Evolutionary conservation across 148 eudicot species (phyloP), one percentile per base, ranked within the genome.

Genomic region (Vaccinium myrtillus): DNA sequence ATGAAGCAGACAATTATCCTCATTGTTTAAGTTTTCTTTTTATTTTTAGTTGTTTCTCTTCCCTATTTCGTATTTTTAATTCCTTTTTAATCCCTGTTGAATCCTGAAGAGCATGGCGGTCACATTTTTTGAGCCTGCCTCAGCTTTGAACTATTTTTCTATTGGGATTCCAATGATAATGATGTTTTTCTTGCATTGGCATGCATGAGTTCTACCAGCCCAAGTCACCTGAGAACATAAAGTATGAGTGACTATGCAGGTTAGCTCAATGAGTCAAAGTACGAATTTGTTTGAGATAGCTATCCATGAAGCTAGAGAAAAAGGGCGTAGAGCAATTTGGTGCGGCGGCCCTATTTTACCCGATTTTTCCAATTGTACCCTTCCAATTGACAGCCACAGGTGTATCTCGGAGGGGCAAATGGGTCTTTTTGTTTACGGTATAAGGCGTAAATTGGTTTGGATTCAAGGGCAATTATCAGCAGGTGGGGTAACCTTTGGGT

Each of bases 1-100:
- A 18, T 75, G 23, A 32, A 19, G 49, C 48, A 46, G 51, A 63
- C 53, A 46, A 36, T 75, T 43, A 2, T 39, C 19, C 46, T 32
- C 21, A n/a, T 48, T 76, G 19, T 10, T 48, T 15, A 3, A 2
- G 23, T 48, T 12, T 13, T 78, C 19, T 50, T 25, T 50, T 25
- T 10, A 19, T 36, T 39, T 75, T 75, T 21, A 11, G 76, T 67
- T 53, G 59, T 79, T 56, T 69, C 75, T 58, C 43, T 81, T 77
- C 25, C 2, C 8, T 12, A 23, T 50, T 76, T 55, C 8, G 16
- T 79, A 8, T 1, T 80, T 39, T 15, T 32, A 36, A 59, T 21
- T 58, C 71, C 53, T 48, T 9, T 18, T 32, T 0, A 1, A 58
- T 39, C 23, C 21, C 18, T 59, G 18, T 36, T 10, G 65, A 30